Evolutionary conservation across 2,329 filamentous ascomycete species (phyloP).

Genomic region (Pezicula radicicola): DNA sequence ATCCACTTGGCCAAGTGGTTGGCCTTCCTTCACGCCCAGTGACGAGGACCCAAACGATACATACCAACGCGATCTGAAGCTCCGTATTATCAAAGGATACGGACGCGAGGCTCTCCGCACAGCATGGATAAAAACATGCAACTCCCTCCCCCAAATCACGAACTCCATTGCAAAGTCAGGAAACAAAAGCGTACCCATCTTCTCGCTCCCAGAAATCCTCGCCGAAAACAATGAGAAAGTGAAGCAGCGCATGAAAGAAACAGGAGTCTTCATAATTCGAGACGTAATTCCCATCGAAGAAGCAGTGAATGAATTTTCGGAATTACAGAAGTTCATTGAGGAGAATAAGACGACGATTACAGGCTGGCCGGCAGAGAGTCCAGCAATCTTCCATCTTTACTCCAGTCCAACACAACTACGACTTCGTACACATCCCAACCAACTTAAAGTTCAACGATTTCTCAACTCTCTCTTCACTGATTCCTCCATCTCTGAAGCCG

Average conservation of each 20-base stretch:
- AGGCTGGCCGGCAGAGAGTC: conserved; percentile 33
- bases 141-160: not conserved
- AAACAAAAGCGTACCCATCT: not conserved
- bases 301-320: not conserved
- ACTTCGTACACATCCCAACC: conserved; percentile 32
- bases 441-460: conserved; percentile 30
- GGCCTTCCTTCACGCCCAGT: not conserved
- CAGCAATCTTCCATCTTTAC: conserved; percentile 36
- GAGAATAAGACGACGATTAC: not conserved
- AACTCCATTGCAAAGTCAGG: not conserved
- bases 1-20: not conserved
- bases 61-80: not conserved
- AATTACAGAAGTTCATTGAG: not conserved
- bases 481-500: conserved; percentile 8
- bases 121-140: not conserved
- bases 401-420: conserved; percentile 34
- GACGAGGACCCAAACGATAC: not conserved
- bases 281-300: not conserved
- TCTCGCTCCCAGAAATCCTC: not conserved
- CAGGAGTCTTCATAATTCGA: not conserved
- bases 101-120: not conserved
- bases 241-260: not conserved
- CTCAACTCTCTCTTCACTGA: conserved; percentile 37
- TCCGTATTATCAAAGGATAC: not conserved
- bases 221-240: not conserved